A percentile compares a stretch with the other conserved stretches of the same genome.
phyloP scores from a whole-genome alignment of 257 asterid species.

The Scutellaria minor region DNA sequence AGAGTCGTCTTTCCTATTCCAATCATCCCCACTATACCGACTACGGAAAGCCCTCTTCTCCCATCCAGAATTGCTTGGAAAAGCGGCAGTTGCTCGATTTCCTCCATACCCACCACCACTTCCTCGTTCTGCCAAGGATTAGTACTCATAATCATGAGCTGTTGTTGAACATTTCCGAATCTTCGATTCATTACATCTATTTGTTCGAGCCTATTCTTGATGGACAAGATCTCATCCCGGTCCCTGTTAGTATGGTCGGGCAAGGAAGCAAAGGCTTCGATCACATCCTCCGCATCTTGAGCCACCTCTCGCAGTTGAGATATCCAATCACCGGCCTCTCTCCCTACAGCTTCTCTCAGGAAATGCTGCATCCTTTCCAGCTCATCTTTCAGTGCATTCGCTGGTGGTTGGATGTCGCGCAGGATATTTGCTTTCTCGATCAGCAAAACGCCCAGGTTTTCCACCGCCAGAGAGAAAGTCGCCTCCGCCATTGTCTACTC shows the following conservation, averaged over 20 bases:
- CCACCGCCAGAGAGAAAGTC: constrained; percentile 20
- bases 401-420: constrained; percentile 3
- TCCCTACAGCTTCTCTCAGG: constrained; percentile 34
- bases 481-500: constrained; percentile 34
- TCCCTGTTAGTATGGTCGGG: no score
- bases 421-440: constrained; percentile 1
- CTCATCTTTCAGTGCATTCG: constrained; percentile 28
- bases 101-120: constrained; percentile 27
- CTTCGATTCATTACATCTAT: background rate
- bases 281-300: constrained; percentile 39
- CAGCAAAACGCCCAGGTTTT: constrained; percentile 14
- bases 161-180: background rate
- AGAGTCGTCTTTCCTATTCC: constrained; percentile 35
- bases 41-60: background rate
- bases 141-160: background rate
- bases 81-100: background rate
- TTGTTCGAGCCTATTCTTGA: background rate
- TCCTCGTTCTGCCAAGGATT: background rate
- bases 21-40: constrained; percentile 26
- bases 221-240: background rate
- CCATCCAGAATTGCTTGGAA: background rate
- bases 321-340: constrained; percentile 31
- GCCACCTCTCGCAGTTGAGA: constrained; percentile 37
- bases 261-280: constrained; percentile 17
- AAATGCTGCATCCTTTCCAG: constrained; percentile 28